Percentiles rank a stretch among this genome's conserved stretches.
These are phyloP conservation scores for Oenanthe sinensis DNA, from an alignment of 129 eudicot species.

Conservation along the genomic window DNA sequence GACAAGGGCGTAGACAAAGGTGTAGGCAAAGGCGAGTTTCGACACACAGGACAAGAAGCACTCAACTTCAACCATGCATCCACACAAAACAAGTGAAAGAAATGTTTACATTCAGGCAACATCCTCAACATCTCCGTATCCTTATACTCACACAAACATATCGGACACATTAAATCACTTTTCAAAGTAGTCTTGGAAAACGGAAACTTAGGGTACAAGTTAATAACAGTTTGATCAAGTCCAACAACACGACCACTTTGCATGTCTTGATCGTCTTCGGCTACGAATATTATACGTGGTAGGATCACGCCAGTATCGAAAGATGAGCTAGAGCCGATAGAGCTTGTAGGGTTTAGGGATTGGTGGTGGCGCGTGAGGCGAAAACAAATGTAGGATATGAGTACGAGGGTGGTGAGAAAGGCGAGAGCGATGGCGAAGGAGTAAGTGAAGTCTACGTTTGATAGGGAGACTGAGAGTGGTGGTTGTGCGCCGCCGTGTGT, in stretches of 20 bases:
- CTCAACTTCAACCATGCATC: constrained; percentile 90
- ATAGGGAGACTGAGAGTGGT: constrained; percentile 15
- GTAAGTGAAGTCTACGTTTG: constrained; percentile 59
- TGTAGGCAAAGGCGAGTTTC: constrained; percentile 84
- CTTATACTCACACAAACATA: constrained; percentile 72
- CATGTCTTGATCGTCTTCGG: constrained; percentile 39
- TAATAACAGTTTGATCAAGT: constrained; percentile 56
- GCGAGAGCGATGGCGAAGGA: constrained; percentile 69
- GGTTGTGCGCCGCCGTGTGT: neutral
- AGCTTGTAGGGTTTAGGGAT: constrained; percentile 14
- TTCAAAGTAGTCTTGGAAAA: constrained; percentile 27
- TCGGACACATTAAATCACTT: constrained; percentile 46
- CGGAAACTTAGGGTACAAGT: constrained; percentile 65
- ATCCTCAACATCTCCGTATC: constrained; percentile 79
- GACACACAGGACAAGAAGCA: constrained; percentile 80
- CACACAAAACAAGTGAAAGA: constrained; percentile 58
- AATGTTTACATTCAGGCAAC: constrained; percentile 83
- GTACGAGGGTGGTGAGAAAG: constrained; percentile 58
- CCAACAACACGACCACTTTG: constrained; percentile 51
- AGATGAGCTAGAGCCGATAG: neutral
- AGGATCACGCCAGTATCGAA: constrained; percentile 37
- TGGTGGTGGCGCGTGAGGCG: constrained; percentile 36
- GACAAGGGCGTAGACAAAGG: constrained; percentile 81
- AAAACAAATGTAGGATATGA: constrained; percentile 64
- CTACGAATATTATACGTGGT: constrained; percentile 74